Evolutionary conservation across 2,329 filamentous ascomycete genomes (phyloP), one percentile per base, ranked within the genome.

Genomic region (Cladophialophora carrionii): DNA sequence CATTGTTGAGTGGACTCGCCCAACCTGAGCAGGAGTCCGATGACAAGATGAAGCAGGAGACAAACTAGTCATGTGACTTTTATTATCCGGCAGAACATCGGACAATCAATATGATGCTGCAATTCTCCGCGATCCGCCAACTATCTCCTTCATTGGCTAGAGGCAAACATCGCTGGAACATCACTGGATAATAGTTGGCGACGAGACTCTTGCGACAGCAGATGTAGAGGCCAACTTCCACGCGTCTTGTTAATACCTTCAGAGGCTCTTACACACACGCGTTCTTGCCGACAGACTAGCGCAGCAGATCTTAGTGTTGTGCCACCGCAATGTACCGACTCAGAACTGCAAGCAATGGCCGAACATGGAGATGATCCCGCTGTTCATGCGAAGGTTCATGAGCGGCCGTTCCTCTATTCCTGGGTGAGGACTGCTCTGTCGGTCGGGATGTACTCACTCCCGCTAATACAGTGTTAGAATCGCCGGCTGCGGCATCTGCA

Each of bases 401-500:
- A 75, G 53, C 76, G 78, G 68, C 80, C 82, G 65, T 84, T 82
- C 78, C 77, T 85, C 49, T 79, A 84, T 70, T 78, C 83, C 72
- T 82, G 78, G 74, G 82, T 84, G 77, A 59, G 73, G 66, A 46
- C 41, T 61, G 20, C 4, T 26, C 12, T 29, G 48, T 54, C 4
- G 26, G 17, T 29, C n/a, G n/a, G n/a, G 17, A 31, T 6, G 17
- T 1, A 22, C n/a, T 17, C 49, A n/a, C n/a, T 52, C 34, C 12
- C 58, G 14, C 43, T 59, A 37, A 61, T 56, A 17, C 9, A 41
- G 34, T 26, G 14, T 29, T 71, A 95, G 83, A 97, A 96, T 76
- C 90, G 92, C 76, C 92, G 90, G 76, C 83, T 98, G 60, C 88
- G 94, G 61, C 93, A 97, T 80, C 84, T 97, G 4, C 88, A 91